Base-by-base conservation (phyloP, 2,329 filamentous ascomycete species). In the Pseudogymnoascus sp. region DNA sequence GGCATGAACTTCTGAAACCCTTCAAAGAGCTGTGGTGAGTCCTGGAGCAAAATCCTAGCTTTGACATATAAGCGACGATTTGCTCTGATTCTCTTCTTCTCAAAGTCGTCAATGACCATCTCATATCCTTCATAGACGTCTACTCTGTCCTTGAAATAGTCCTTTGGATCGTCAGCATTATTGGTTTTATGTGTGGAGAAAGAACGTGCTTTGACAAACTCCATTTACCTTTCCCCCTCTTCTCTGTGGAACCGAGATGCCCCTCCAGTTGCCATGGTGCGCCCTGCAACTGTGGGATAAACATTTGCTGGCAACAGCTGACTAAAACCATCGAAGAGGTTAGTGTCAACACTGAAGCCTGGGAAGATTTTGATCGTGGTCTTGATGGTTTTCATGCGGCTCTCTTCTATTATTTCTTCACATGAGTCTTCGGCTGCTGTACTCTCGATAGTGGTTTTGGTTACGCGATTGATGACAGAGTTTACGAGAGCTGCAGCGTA, bases 401-500 rank as follows among this genome's bases (percentile, higher is more conserved):
- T 31, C n/a, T 55, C 45, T 31, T 55, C 45, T 9, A 55, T 33
- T 15, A 4, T 31, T 18, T 55, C 45, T 15, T 33, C 45, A 2
- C 3, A 12, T n/a, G 45, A 55, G n/a, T 55, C 27, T 55, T 55
- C 45, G n/a, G 45, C 27, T 9, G 45, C 45, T 9, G 45, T 55
- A 10, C 45, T 55, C 3, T 9, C 45, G 8, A 55, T 10, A 1
- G 45, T 55, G 29, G 9, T 12, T 33, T 52, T 55, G n/a, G 27
- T 9, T 12, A 15, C n/a, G 8, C 45, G 45, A 2, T 55, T 55
- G 8, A 55, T 55, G 45, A 27, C 45, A 9, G 45, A 55, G n/a
- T 55, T 31, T 27, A 55, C 45, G n/a, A 55, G 45, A 55, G 45
- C n/a, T 31, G 27, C 45, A 55, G 45, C 45, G 27, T 55, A 55